Base-by-base conservation (phyloP, 176 grass and related monocot species). In the Guadua angustifolia region DNA sequence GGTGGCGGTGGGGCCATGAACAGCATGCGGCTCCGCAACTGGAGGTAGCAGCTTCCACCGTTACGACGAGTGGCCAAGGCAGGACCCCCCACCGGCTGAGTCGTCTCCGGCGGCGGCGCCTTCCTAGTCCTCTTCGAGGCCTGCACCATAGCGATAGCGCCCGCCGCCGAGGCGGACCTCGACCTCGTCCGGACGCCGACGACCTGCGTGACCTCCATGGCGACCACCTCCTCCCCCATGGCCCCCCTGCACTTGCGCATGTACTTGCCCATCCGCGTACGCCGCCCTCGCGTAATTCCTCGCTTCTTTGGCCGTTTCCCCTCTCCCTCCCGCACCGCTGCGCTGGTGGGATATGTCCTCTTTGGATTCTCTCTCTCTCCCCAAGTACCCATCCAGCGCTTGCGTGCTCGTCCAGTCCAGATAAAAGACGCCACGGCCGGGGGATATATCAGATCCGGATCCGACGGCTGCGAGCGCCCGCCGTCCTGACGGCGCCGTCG, bases 1-100 rank as follows among this genome's bases (percentile, higher is more conserved):
- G 38, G 35, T 5, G 67, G 5, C 45, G 68, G 40, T 16, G 68
- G 61, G 38, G 82, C 85, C 78, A 86, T 96, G 82, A 96, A 88
- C 44, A 96, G 50, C 86, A 80, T 93, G 15, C 94, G 88, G 91
- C 91, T 96, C 35, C 94, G 85, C 18, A 96, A 84, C 55, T 93
- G 79, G 50, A 96, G 86, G 75, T 91, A 96, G 68, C 86, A 89
- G 72, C 86, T 57, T 15, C 75, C 82, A 17, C 49, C 9, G 21
- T 74, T 73, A 9, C 40, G 74, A 0, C 42, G 49, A 43, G 18
- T 25, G 0, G 14, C 61, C 55, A 55, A 0, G 33, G 38, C 17
- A 6, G 42, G 21, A 45, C 55, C 68, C 9, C 7, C 75, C 12
- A n/a, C 55, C 71, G 9, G 26, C 5, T 56, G 57, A 19, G 8